Conservation (phyloP, 371 early-diverging fungal genomes). For the Aphelidium insulamus region DNA sequence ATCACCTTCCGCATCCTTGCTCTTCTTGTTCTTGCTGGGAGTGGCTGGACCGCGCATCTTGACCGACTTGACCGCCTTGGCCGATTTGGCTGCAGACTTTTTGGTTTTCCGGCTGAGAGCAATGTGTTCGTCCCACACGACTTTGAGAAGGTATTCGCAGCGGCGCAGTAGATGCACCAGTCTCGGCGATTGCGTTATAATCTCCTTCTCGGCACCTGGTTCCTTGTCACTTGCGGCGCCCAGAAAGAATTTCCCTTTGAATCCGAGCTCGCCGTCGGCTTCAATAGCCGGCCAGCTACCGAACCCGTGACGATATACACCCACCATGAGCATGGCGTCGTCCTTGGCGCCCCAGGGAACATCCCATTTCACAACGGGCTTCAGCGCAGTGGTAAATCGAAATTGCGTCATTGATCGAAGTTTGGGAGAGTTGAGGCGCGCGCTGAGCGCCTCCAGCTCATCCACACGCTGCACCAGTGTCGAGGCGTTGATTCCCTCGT, state of each 20-base stretch:
- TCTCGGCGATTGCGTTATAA: slow-evolving; percentile 35
- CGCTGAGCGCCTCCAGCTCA: slow-evolving; percentile 17
- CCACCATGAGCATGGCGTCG: slow-evolving; percentile 86
- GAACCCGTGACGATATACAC: slow-evolving; percentile 80
- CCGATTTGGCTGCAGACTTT: neutral
- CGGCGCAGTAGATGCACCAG: slow-evolving; percentile 62
- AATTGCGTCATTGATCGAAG: slow-evolving; percentile 18
- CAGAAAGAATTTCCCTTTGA: slow-evolving; percentile 64
- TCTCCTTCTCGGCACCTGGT: slow-evolving; percentile 8
- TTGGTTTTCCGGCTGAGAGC: slow-evolving; percentile 6
- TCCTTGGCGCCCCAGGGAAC: slow-evolving; percentile 74
- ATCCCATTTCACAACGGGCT: slow-evolving; percentile 67
- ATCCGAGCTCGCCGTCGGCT: slow-evolving; percentile 44
- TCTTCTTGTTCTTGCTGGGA: no score
- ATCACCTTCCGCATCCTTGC: no score
- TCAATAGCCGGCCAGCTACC: slow-evolving; percentile 77
- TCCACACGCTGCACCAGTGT: slow-evolving; percentile 36
- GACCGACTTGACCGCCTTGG: neutral
- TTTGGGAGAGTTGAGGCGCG: slow-evolving; percentile 10
- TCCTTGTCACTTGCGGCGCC: slow-evolving; percentile 12
- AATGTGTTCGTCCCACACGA: slow-evolving; percentile 25
- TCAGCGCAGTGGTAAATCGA: slow-evolving; percentile 38
- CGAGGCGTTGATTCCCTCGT: slow-evolving; percentile 63
- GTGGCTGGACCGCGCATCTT: neutral
- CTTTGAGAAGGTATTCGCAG: slow-evolving; percentile 72